Base-by-base conservation (phyloP, 345 rosid genomes). In the Anastatica hierochuntica region DNA sequence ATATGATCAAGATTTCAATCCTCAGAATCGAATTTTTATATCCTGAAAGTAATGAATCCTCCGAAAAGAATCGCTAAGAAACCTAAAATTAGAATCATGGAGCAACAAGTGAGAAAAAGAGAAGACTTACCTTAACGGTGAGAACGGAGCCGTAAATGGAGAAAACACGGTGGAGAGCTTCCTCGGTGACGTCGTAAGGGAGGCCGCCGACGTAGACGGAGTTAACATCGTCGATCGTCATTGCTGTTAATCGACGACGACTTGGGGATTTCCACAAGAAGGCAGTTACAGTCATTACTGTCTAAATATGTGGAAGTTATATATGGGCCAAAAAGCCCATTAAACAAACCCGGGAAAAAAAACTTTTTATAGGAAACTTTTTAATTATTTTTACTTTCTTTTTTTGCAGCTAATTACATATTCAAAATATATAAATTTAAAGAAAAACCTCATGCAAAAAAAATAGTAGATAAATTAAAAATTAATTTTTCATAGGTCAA, bases 161-260 rank as follows among this genome's bases (percentile, higher is more conserved):
- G 81, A 90, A 90, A 36, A 67, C 67, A 10, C 75, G 75, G 67
- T 83, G 90, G 66, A 86, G 56, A 62, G 75, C 57, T 35, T 78
- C 82, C 49, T 90, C 96, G 30, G 60, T 72, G 65, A 88, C 69
- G 58, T 64, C 72, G 77, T 79, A 84, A 7, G 98, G 85, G 7
- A 90, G 82, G 30, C 95, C 89, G 20, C 96, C 98, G 10, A 90
- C 92, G 74, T 90, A 90, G 29, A 90, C 88, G 17, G 95, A 87
- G 56, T 77, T 82, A 0, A 58, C 79, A 56, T 77, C 98, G 82
- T 87, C 95, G 48, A 90, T 57, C 67, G 95, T 82, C 98, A 90
- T 90, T 13, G 7, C 14, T 41, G 14, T 33, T 49, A 12, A 17
- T 33, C 33, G n/a, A n/a, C n/a, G n/a, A n/a, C 33, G 40, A 48